Conservation (phyloP, 2,329 filamentous ascomycete genomes). For the Exophiala dermatitidis region DNA sequence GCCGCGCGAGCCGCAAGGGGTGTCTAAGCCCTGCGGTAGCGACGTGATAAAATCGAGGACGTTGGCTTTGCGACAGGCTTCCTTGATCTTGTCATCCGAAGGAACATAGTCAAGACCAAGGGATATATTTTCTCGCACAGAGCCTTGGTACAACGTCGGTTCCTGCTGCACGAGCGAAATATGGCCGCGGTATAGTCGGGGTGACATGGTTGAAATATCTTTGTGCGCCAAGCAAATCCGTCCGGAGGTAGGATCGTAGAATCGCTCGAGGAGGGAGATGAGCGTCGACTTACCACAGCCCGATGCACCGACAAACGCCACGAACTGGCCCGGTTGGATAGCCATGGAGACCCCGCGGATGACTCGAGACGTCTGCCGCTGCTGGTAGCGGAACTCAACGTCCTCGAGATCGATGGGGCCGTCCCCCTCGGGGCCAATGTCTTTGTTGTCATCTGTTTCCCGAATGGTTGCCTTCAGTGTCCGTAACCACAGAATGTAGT, state of each 20-base stretch:
- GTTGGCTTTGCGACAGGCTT: conserved; percentile 34
- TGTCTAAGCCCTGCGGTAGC: conserved; percentile 35
- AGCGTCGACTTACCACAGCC: conserved; percentile 62
- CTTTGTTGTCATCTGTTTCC: conserved; percentile 38
- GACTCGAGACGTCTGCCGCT: conserved; percentile 28
- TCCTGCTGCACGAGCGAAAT: conserved; percentile 70
- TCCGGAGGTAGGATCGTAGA: conserved; percentile 62
- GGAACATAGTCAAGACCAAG: conserved; percentile 41
- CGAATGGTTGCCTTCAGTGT: conserved; percentile 38
- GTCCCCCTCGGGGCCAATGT: conserved; percentile 34
- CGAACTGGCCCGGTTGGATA: conserved; percentile 44
- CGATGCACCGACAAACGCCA: conserved; percentile 51
- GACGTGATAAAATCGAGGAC: conserved; percentile 36
- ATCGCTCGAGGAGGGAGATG: conserved; percentile 54
- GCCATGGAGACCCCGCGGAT: conserved; percentile 31
- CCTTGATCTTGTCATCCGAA: conserved; percentile 30
- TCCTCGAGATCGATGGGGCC: conserved; percentile 41
- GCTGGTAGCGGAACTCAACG: conserved; percentile 36
- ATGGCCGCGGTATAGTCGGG: conserved; percentile 55
- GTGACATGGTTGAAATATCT: conserved; percentile 53
- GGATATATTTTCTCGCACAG: conserved; percentile 62
- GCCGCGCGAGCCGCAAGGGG: conserved; percentile 32
- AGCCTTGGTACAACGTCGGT: conserved; percentile 63
- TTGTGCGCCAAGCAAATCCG: conserved; percentile 57
- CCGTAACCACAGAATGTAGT: conserved; percentile 47